Conservation (phyloP, 1,284 basidiomycete genomes). For the Trichosporon faecale region DNA sequence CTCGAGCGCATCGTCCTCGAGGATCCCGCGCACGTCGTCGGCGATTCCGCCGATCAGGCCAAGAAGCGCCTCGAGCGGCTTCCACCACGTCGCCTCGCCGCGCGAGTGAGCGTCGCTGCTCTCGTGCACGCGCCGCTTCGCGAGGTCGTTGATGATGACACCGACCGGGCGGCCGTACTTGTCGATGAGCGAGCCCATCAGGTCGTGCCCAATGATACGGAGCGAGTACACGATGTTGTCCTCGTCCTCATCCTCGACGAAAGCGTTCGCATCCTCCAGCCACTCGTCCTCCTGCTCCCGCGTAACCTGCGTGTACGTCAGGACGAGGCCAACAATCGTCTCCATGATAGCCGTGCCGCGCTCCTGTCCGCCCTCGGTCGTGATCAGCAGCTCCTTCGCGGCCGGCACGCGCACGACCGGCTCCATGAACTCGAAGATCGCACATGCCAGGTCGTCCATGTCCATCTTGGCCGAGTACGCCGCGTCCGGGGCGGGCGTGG, state of each 20-base stretch:
- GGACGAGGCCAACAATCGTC: constrained; percentile 61
- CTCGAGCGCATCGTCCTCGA: constrained; percentile 67
- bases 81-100: constrained; percentile 62
- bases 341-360: constrained; percentile 55
- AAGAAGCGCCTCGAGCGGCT: constrained; percentile 76
- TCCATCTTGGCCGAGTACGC: constrained; percentile 67
- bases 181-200: constrained; percentile 71
- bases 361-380: constrained; percentile 31
- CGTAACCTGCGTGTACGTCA: constrained; percentile 81
- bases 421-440: constrained; percentile 77
- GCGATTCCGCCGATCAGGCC: constrained; percentile 80
- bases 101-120: constrained; percentile 34
- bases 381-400: constrained; percentile 26
- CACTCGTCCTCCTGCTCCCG: constrained; percentile 79
- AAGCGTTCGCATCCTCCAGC: constrained; percentile 82
- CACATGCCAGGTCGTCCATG: constrained; percentile 64
- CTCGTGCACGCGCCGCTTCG: constrained; percentile 54
- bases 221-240: constrained; percentile 78
- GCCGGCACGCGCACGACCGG: constrained; percentile 56
- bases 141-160: constrained; percentile 59
- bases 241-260: constrained; percentile 92
- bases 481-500: constrained; percentile 63
- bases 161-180: constrained; percentile 62
- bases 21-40: constrained; percentile 68
- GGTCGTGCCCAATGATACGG: constrained; percentile 77